Conservation (phyloP, 805 yeast species). For the Candida tibetensis region DNA sequence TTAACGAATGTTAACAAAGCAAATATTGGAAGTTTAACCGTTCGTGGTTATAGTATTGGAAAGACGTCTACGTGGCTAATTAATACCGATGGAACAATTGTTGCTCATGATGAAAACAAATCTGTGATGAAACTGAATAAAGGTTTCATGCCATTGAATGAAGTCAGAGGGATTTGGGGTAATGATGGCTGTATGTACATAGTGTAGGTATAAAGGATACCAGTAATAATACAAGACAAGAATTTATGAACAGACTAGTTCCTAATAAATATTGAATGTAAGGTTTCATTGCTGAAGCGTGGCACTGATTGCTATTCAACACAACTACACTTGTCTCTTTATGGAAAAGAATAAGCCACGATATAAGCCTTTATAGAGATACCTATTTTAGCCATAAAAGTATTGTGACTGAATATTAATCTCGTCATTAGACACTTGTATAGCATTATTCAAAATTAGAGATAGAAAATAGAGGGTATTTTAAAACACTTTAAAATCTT, state of each 20-base stretch:
- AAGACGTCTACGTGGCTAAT: constrained; percentile 28
- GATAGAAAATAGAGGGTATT: too few species aligned
- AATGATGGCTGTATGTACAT: constrained; percentile 70
- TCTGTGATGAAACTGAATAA: constrained; percentile 24
- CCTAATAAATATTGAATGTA: too few species aligned
- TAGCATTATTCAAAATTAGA: too few species aligned
- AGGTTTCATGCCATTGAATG: constrained; percentile 44
- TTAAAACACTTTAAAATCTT: too few species aligned
- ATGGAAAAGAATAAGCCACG: too few species aligned
- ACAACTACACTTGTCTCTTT: too few species aligned
- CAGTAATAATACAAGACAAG: not conserved
- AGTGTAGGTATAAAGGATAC: constrained; percentile 5
- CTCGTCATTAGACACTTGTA: too few species aligned
- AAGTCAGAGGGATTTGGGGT: constrained; percentile 60
- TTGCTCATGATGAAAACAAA: constrained; percentile 20
- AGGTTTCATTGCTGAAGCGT: too few species aligned
- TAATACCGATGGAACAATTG: not conserved
- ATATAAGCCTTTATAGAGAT: too few species aligned
- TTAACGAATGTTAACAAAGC: constrained; percentile 32
- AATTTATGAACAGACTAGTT: not conserved
- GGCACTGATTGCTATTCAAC: too few species aligned
- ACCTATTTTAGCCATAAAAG: too few species aligned
- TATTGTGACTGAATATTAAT: too few species aligned
- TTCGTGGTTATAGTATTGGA: constrained; percentile 69
- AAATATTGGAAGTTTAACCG: constrained; percentile 47